Base-by-base conservation (phyloP, 495 filamentous ascomycete species). In the Penicillium goetzii region DNA sequence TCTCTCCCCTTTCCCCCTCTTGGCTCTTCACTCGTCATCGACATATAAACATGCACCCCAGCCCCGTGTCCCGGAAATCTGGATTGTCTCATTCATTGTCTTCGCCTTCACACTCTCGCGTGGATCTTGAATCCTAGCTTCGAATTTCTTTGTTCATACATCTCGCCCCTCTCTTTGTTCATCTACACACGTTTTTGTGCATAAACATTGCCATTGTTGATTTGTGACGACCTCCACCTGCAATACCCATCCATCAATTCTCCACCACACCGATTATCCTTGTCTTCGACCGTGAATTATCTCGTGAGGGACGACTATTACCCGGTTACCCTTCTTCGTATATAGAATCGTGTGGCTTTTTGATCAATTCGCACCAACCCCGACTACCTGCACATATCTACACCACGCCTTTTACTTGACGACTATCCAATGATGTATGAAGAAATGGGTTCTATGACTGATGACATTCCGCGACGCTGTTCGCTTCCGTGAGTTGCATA, bases 401-500 rank as follows among this genome's bases (percentile, higher is more conserved):
- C 15, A 8, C 38, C 58, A 51, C 61, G 41, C 54, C 40, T 63
- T 59, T 55, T 19, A 53, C 21, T 47, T 63, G 25, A 71, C 61
- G 50, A 67, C 34, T 7, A 36, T 56, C 45, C 45, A 15, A 73
- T 61, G 65, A 73, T 77, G 72, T 73, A 73, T 60, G 76, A 78
- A 63, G 71, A 75, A 63, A 75, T 75, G 65, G 64, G 54, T 60
- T 60, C 65, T 30, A 71, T 75, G 64, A 65, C 71, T 65, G 74
- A 75, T 47, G 74, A 76, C 15, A 52, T 68, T 23, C 62, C 64
- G 34, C 77, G 72, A 53, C 77, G 74, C 56, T 78, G 74, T 70
- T 75, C 76, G 66, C 68, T 80, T 49, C 78, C 79, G 79, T 81
- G 64, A 79, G 79, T 70, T 15, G 3, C 30, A n/a, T 23, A 11